phyloP scores from a whole-genome alignment of 176 grass and related monocot species.

The Echinochloa phyllopogon region DNA sequence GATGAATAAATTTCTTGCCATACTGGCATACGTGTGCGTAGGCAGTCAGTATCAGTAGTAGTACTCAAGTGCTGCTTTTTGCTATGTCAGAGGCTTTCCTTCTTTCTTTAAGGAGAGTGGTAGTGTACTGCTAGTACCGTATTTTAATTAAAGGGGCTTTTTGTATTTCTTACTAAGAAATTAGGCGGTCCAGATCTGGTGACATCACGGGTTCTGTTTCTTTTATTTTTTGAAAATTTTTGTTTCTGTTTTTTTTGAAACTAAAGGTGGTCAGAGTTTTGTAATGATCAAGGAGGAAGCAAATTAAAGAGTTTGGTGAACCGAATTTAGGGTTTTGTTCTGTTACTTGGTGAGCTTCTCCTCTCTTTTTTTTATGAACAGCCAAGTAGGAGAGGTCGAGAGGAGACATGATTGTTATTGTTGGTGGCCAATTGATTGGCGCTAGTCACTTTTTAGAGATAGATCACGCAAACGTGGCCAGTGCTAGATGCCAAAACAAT shows the following conservation, averaged over 20 bases:
- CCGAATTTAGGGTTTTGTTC: neutral
- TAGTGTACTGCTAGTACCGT: neutral
- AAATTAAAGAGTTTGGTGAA: neutral
- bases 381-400: neutral
- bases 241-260: neutral
- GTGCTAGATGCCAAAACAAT: neutral
- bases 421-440: conserved; percentile 7
- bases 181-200: neutral
- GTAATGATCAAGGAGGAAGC: neutral
- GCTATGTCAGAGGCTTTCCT: neutral
- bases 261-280: neutral
- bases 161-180: neutral
- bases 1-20: conserved; percentile 15
- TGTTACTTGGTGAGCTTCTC: neutral
- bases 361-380: neutral
- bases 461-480: neutral
- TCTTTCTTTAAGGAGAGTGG: neutral
- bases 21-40: neutral
- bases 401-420: neutral
- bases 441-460: too few relatives aligned
- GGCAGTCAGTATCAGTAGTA: neutral
- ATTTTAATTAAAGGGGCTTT: neutral
- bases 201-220: neutral
- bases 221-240: too few relatives aligned
- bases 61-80: conserved; percentile 31